phyloP scores from a whole-genome alignment of 306 rosid genomes.

The Abrus precatorius region DNA sequence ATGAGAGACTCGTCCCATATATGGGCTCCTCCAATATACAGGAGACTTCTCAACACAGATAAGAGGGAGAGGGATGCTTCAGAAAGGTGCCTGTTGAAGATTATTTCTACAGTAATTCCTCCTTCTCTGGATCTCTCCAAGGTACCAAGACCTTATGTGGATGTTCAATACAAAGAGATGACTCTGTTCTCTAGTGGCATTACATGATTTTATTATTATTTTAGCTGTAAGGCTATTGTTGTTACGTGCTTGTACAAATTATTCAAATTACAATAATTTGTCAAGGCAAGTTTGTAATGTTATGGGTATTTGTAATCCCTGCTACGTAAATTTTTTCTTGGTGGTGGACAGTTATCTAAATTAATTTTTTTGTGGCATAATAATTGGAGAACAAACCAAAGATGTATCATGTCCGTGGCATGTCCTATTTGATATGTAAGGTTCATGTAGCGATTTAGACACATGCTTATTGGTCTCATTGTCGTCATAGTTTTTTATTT shows the following conservation, averaged over 20 bases:
- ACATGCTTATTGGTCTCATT: slow-evolving; percentile 31
- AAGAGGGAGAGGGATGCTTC: slow-evolving; percentile 88
- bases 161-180: slow-evolving; percentile 24
- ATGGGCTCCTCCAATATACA: slow-evolving; percentile 84
- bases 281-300: slow-evolving; percentile 23
- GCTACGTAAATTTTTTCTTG: slow-evolving; percentile 16
- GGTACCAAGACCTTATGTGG: slow-evolving; percentile 52
- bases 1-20: slow-evolving; percentile 75
- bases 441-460: slow-evolving; percentile 37
- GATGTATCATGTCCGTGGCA: slow-evolving; percentile 4
- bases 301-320: slow-evolving; percentile 23
- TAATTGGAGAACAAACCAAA: slow-evolving; percentile 27
- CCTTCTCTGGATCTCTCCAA: slow-evolving; percentile 77
- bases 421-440: slow-evolving; percentile 34
- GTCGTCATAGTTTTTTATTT: background rate
- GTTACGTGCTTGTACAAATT: slow-evolving; percentile 25
- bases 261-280: slow-evolving; percentile 18
- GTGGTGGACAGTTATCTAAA: slow-evolving; percentile 18
- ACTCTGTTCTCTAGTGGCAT: slow-evolving; percentile 28
- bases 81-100: slow-evolving; percentile 83
- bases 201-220: slow-evolving; percentile 19
- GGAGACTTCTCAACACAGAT: slow-evolving; percentile 83
- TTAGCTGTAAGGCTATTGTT: slow-evolving; percentile 12
- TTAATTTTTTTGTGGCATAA: slow-evolving; percentile 3
- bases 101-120: slow-evolving; percentile 69